A percentile compares a stretch with the other conserved stretches of the same genome.
Evolutionary conservation across 345 rosid genomes (phyloP).

Genomic region (Euphorbia pulcherrima): DNA sequence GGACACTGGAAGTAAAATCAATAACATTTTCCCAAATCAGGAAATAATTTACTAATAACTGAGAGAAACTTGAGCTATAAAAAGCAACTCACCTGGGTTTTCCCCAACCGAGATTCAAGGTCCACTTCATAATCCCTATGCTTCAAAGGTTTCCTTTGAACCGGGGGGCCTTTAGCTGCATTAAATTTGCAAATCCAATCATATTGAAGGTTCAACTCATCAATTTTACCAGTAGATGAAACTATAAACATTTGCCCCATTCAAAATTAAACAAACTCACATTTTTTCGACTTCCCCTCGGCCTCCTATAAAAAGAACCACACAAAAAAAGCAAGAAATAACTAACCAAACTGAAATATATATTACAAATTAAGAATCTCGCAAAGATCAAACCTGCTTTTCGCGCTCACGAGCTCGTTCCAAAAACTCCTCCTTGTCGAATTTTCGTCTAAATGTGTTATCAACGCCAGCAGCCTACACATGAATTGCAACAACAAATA

Average conservation of each 20-base stretch:
- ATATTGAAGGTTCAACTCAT: not conserved
- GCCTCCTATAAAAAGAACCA: conserved; percentile 45
- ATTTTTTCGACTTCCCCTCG: conserved; percentile 57
- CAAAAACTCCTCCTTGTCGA: conserved; percentile 70
- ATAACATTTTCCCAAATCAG: not conserved
- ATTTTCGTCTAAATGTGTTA: conserved; percentile 78
- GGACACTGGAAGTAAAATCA: not conserved
- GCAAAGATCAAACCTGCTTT: conserved; percentile 43
- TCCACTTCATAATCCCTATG: conserved; percentile 96
- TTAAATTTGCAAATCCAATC: not conserved
- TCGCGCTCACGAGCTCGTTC: conserved; percentile 94
- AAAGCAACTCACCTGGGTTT: conserved; percentile 62
- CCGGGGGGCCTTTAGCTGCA: conserved; percentile 83
- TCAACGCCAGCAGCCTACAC: conserved; percentile 62
- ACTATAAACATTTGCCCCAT: not conserved
- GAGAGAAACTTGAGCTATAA: not conserved
- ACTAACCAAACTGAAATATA: not conserved
- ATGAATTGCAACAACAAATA: not conserved
- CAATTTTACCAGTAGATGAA: not conserved
- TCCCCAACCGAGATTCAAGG: conserved; percentile 91
- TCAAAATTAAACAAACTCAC: conserved; percentile 35
- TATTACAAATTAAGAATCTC: not conserved
- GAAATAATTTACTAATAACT: not conserved
- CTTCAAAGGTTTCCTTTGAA: conserved; percentile 93
- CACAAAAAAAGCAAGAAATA: not conserved